A percentile compares a stretch with the other conserved stretches of the same genome.
phyloP scores from a whole-genome alignment of 2,329 filamentous ascomycete species.

The Aspergillus sp. region DNA sequence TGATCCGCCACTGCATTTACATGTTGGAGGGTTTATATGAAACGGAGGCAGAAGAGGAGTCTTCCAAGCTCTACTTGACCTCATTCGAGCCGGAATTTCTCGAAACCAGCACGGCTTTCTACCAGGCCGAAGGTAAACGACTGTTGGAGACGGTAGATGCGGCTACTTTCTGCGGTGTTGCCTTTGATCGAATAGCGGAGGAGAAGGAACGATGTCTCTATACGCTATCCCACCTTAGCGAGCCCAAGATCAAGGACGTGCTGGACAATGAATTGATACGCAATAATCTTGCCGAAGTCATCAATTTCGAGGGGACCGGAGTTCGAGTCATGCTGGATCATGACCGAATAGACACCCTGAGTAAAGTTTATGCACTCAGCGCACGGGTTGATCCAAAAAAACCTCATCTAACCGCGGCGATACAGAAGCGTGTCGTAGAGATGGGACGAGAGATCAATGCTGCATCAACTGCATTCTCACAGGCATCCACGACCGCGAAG shows the following conservation, averaged over 20 bases:
- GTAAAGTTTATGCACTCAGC: constrained; percentile 78
- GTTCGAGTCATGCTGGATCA: constrained; percentile 90
- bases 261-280: constrained; percentile 79
- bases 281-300: constrained; percentile 74
- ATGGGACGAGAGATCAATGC: constrained; percentile 81
- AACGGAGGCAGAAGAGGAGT: constrained; percentile 72
- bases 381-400: constrained; percentile 75
- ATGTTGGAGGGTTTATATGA: constrained; percentile 92
- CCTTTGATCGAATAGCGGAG: constrained; percentile 71
- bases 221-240: constrained; percentile 71
- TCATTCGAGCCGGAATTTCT: constrained; percentile 81
- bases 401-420: constrained; percentile 63
- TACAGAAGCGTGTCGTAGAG: constrained; percentile 74
- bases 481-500: constrained; percentile 49
- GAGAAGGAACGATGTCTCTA: constrained; percentile 81
- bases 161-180: constrained; percentile 75
- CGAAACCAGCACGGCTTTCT: constrained; percentile 69
- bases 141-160: constrained; percentile 78
- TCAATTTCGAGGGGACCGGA: constrained; percentile 81
- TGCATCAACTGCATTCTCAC: constrained; percentile 55
- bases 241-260: constrained; percentile 70
- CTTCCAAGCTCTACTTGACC: constrained; percentile 78
- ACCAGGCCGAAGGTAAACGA: constrained; percentile 70
- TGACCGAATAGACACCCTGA: constrained; percentile 73
- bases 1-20: constrained; percentile 78